Percentiles rank a stretch among this genome's conserved stretches.
Conservation (phyloP, 805 yeast species). For the Kodamaea lidongshanica region DNA sequence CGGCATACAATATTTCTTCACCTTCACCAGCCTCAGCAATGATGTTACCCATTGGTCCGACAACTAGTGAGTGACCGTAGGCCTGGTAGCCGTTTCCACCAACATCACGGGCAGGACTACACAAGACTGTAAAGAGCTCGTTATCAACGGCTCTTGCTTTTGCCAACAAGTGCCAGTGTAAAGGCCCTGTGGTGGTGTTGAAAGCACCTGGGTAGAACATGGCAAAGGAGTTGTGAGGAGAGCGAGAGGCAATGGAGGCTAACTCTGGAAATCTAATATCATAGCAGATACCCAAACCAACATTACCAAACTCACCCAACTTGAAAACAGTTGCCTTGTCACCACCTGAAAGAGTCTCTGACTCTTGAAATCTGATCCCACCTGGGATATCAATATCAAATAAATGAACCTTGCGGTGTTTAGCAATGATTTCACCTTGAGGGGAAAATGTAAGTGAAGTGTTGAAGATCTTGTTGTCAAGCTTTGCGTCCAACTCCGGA, state of each 20-base stretch:
- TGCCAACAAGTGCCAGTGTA: constrained; percentile 76
- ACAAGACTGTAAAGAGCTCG: constrained; percentile 64
- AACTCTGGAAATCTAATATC: constrained; percentile 78
- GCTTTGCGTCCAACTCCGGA: constrained; percentile 61
- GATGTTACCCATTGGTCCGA: constrained; percentile 36
- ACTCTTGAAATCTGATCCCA: constrained; percentile 83
- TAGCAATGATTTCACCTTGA: constrained; percentile 71
- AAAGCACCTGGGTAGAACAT: constrained; percentile 83
- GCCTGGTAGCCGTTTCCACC: constrained; percentile 40
- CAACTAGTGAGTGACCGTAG: constrained; percentile 41
- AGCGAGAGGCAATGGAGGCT: constrained; percentile 62
- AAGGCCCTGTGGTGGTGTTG: constrained; percentile 78
- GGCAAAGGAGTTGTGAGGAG: constrained; percentile 56
- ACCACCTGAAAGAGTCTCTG: constrained; percentile 70
- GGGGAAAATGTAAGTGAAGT: constrained; percentile 52
- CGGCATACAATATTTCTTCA: constrained; percentile 39
- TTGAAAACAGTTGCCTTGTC: constrained; percentile 72
- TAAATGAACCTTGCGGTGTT: constrained; percentile 84
- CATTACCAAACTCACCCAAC: constrained; percentile 55
- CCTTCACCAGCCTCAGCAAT: constrained; percentile 43
- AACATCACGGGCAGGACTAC: constrained; percentile 83
- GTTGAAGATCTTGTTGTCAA: constrained; percentile 39
- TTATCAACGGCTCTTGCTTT: constrained; percentile 71
- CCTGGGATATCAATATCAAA: constrained; percentile 92
- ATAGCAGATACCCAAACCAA: constrained; percentile 84